Percentiles rank a stretch among this genome's conserved stretches.
Evolutionary conservation across 2,329 filamentous ascomycete species (phyloP).

Genomic region (Ophiocordyceps robertsii): DNA sequence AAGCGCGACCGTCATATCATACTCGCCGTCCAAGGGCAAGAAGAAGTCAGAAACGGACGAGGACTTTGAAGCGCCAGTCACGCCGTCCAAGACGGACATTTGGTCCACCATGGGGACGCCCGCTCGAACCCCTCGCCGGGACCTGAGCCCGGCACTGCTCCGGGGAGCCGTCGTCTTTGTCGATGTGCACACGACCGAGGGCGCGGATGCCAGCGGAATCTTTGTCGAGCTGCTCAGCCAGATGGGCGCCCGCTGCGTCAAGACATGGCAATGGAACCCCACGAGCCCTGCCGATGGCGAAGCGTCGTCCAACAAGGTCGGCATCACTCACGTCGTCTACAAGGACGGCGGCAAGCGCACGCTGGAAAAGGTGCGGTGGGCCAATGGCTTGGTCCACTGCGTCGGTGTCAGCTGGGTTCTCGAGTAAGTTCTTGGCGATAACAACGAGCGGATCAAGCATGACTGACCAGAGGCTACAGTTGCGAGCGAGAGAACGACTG

Average conservation of each 20-base stretch:
- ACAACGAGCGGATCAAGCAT: background rate
- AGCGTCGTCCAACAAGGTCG: conserved; percentile 37
- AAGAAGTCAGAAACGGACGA: conserved; percentile 1
- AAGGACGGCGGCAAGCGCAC: conserved; percentile 76
- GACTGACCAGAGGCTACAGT: background rate
- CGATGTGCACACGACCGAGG: conserved; percentile 72
- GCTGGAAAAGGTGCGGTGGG: conserved; percentile 64
- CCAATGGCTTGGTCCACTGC: conserved; percentile 63
- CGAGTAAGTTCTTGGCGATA: conserved; percentile 46
- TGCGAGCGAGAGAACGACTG: conserved; percentile 61
- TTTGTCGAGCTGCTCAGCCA: conserved; percentile 67
- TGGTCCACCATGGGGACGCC: conserved; percentile 45
- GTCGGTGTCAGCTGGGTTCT: conserved; percentile 83
- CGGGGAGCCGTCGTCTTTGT: conserved; percentile 67
- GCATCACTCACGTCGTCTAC: conserved; percentile 80
- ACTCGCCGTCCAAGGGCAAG: conserved; percentile 32
- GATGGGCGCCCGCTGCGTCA: conserved; percentile 72
- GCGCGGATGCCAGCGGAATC: conserved; percentile 66
- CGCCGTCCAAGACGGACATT: conserved; percentile 22
- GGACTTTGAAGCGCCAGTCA: conserved; percentile 10
- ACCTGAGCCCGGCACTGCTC: conserved; percentile 41
- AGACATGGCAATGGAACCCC: conserved; percentile 63
- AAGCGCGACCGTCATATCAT: conserved; percentile 39
- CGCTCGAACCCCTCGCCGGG: conserved; percentile 39
- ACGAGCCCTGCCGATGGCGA: conserved; percentile 39